Evolutionary conservation across 345 rosid species (phyloP), one percentile per base, ranked within the genome.

Genomic region (Turnera subulata): DNA sequence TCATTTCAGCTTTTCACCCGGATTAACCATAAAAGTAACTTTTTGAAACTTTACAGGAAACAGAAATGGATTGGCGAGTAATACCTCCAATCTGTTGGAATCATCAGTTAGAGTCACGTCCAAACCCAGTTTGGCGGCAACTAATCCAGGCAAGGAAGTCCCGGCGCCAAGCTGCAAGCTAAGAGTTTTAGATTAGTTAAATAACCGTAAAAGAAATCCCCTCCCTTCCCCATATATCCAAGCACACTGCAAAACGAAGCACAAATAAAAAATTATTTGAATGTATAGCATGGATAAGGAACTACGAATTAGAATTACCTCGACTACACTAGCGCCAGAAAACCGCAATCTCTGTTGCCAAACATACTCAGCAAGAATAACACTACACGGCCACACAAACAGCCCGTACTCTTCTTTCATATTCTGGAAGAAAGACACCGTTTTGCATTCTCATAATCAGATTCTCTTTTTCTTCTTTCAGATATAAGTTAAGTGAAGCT

Each of bases 341-440:
- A 91, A 85, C 25, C 90, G 85, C 56, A 55, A 71, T 68, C 76
- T 67, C 47, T 84, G 95, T 64, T 88, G 98, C 96, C 98, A 91
- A 61, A 91, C 79, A 75, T 88, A 88, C 74, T 91, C 94, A 20
- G 97, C 91, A 49, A 91, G 83, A 45, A 91, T 75, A 29, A 88
- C 62, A 51, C 96, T 91, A 55, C 89, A 88, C 6, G 96, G 97
- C 97, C 96, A 85, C 46, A 85, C 86, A 58, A 85, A 91, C 47
- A 88, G 72, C 1, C 98, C 96, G 48, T 91, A 88, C 38, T 86
- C 98, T 43, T 91, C 98, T 69, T 88, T 84, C 84, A 88, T 80
- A 67, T 84, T 80, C 96, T 84, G 35, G 9, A 6, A 10, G 42
- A 17, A 2, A 6, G 3, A 5, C 29, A 1, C 11, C 32, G 29